Base-by-base conservation (phyloP, 495 filamentous ascomycete species). In the Parathielavia hyrcaniae region DNA sequence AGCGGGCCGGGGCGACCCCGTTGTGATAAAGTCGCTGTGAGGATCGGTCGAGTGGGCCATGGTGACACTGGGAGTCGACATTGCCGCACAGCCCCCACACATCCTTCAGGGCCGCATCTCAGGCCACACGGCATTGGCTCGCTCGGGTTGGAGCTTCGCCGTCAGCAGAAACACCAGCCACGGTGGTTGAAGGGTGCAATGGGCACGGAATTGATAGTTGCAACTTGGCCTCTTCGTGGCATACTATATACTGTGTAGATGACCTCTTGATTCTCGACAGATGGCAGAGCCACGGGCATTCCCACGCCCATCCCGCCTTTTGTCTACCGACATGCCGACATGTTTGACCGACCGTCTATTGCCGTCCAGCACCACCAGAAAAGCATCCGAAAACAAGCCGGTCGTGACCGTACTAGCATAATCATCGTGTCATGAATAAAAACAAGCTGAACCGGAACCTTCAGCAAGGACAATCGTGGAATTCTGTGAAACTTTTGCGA, bases 321-420 rank as follows among this genome's bases (percentile, higher is more conserved):
- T 62, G 59, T 65, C 60, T 65, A 65, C 60, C 60, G 50, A 12
- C 35, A 43, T 13, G 14, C 19, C 54, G 26, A 11, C 14, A 22
- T 56, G n/a, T 22, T 60, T 34, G 43, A 39, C 45, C 32, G 30
- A 13, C 14, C 34, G 36, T 55, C 46, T 47, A 51, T 38, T 39
- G 32, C 43, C 36, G 50, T 23, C 17, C 7, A 23, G 32, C 6
- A 9, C 14, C 34, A 9, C 53, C 8, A 23, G 16, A 30, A 56
- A 13, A 48, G 53, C 3, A n/a, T n/a, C n/a, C 11, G 5, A 48
- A 34, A 30, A 30, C 38, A 49, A 26, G 14, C 46, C 22, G 20
- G 13, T 30, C 11, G 10, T 13, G 14, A 52, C 19, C 20, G 19
- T 40, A 16, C 35, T 4, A 6, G 19, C 34, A 40, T 22, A 0